A percentile compares a stretch with the other conserved stretches of the same genome.
phyloP scores from a whole-genome alignment of 352 stramenopile species.

The Plasmopara halstedii region DNA sequence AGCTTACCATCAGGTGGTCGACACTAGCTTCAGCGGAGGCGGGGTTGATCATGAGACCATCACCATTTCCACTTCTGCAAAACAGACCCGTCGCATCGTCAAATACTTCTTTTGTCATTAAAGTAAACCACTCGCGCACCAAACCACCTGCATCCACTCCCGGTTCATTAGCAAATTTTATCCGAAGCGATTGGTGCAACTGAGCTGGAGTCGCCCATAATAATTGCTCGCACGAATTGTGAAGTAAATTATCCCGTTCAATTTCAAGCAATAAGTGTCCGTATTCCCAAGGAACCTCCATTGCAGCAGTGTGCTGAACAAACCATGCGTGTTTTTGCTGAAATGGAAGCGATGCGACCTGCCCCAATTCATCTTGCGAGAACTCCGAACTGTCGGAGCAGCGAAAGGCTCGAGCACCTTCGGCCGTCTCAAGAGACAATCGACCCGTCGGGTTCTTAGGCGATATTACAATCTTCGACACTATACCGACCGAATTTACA shows the following conservation, averaged over 20 bases:
- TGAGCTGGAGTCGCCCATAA: constrained; percentile 77
- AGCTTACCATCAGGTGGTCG: constrained; percentile 73
- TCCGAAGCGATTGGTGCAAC: constrained; percentile 80
- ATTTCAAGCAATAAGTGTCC: constrained; percentile 83
- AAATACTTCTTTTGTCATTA: constrained; percentile 88
- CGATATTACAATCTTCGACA: constrained; percentile 68
- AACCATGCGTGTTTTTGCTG: constrained; percentile 87
- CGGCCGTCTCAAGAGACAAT: constrained; percentile 62
- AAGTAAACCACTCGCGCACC: constrained; percentile 87
- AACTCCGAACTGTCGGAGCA: constrained; percentile 57
- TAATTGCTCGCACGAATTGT: constrained; percentile 86
- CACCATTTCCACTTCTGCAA: constrained; percentile 58
- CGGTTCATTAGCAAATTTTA: constrained; percentile 88
- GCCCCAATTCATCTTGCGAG: constrained; percentile 63
- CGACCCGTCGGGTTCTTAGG: constrained; percentile 66
- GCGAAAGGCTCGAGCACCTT: constrained; percentile 48
- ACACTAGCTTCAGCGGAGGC: constrained; percentile 74
- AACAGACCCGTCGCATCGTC: constrained; percentile 80
- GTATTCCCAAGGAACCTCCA: constrained; percentile 84
- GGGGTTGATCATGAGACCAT: constrained; percentile 81
- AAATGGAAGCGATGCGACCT: constrained; percentile 62
- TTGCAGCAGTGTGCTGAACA: constrained; percentile 75
- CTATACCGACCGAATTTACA: constrained; percentile 56
- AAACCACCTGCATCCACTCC: constrained; percentile 88
- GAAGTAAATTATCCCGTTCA: constrained; percentile 79